phyloP scores from a whole-genome alignment of 225 moss, liverwort and hornwort species.

The Marchantia paleacea region DNA sequence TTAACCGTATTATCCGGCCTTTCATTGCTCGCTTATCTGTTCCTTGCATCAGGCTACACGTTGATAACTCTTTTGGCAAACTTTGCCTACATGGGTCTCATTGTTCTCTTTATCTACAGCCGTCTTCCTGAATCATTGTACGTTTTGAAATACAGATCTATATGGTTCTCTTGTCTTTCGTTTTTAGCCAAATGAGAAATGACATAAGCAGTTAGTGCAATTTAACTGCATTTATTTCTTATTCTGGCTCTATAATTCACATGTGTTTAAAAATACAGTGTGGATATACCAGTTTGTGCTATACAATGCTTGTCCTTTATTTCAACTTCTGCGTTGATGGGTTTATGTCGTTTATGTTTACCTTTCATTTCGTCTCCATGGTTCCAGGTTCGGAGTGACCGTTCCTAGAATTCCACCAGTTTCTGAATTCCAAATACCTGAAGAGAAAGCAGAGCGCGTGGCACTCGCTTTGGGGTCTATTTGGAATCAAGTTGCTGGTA shows the following conservation, averaged over 20 bases:
- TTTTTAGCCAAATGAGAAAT: neutral
- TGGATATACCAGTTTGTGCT: neutral
- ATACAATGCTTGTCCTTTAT: neutral
- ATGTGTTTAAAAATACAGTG: neutral
- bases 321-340: too few relatives aligned
- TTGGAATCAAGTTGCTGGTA: slow-evolving; percentile 52
- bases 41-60: slow-evolving; percentile 57
- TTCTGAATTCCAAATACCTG: slow-evolving; percentile 50
- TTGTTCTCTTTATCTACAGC: slow-evolving; percentile 57
- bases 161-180: neutral
- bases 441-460: slow-evolving; percentile 41
- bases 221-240: neutral
- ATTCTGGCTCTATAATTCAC: neutral
- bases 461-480: slow-evolving; percentile 41
- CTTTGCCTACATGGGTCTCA: slow-evolving; percentile 46
- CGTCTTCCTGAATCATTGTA: slow-evolving; percentile 66
- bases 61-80: slow-evolving; percentile 52
- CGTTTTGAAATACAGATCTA: neutral
- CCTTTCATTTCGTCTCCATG: neutral
- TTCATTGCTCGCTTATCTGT: slow-evolving; percentile 44
- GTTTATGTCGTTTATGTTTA: neutral
- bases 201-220: neutral
- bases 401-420: slow-evolving; percentile 62
- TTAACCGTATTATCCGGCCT: slow-evolving; percentile 47
- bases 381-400: slow-evolving; percentile 45